These are phyloP conservation scores for Cerioporus squamosus DNA, from an alignment of 1,284 basidiomycete species.

Conservation along the genomic window DNA sequence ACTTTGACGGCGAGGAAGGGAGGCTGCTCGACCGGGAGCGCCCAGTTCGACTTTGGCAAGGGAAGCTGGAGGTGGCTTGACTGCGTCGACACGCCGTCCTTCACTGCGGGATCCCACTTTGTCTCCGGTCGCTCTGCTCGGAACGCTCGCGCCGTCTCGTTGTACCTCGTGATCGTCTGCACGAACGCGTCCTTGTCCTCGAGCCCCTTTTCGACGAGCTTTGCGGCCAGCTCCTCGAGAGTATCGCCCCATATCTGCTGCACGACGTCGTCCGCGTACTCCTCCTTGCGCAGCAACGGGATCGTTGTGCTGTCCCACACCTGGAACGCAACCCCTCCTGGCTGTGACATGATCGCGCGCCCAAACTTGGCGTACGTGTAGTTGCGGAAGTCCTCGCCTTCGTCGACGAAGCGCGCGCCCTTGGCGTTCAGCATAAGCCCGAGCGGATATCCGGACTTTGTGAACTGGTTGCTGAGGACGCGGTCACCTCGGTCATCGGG, in stretches of 20 bases:
- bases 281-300: slow-evolving; percentile 55
- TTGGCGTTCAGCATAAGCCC: slow-evolving; percentile 66
- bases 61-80: slow-evolving; percentile 38
- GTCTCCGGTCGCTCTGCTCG: slow-evolving; percentile 38
- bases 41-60: slow-evolving; percentile 63
- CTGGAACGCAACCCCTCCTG: slow-evolving; percentile 63
- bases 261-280: slow-evolving; percentile 65
- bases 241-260: slow-evolving; percentile 54
- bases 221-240: slow-evolving; percentile 54
- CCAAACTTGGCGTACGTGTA: slow-evolving; percentile 75
- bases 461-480: slow-evolving; percentile 66
- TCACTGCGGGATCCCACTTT: slow-evolving; percentile 63
- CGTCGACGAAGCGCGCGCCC: slow-evolving; percentile 68
- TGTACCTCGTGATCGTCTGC: slow-evolving; percentile 53
- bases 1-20: slow-evolving; percentile 71
- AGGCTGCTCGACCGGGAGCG: slow-evolving; percentile 50
- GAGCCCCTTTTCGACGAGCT: slow-evolving; percentile 51
- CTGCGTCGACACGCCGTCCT: slow-evolving; percentile 60
- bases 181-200: slow-evolving; percentile 46
- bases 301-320: slow-evolving; percentile 47
- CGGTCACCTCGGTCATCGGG: slow-evolving; percentile 53
- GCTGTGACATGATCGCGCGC: slow-evolving; percentile 58
- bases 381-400: slow-evolving; percentile 72
- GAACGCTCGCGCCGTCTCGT: slow-evolving; percentile 48
- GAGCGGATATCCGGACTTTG: slow-evolving; percentile 73